A percentile compares a stretch with the other conserved stretches of the same genome.
Evolutionary conservation across 2,329 filamentous ascomycete genomes (phyloP).

Genomic region (Aspergillus pseudoglaucus): DNA sequence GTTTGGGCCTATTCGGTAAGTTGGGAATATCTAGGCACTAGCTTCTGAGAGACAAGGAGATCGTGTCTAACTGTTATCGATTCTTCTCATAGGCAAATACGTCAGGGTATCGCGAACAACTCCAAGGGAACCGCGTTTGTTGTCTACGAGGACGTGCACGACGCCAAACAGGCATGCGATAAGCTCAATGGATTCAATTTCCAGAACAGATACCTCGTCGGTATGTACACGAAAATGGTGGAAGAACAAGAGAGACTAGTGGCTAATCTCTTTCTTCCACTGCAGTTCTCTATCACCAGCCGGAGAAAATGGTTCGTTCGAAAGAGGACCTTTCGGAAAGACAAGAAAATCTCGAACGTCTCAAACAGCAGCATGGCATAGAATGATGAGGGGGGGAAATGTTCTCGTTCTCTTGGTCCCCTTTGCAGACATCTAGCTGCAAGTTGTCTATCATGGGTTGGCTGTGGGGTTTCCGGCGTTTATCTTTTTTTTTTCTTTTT

Average conservation of each 20-base stretch:
- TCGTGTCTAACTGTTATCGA: conserved; percentile 8
- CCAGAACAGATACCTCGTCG: conserved; percentile 97
- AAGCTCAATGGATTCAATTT: conserved; percentile 99
- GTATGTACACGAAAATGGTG: conserved; percentile 49
- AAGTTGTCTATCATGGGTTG: conserved; percentile 26
- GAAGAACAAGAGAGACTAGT: conserved; percentile 16
- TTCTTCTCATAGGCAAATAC: conserved; percentile 70
- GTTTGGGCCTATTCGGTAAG: conserved; percentile 89
- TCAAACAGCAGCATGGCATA: conserved; percentile 97
- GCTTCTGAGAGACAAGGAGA: conserved; percentile 1
- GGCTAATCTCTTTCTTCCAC: conserved; percentile 4
- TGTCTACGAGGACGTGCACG: conserved; percentile 98
- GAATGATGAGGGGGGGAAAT: conserved; percentile 59
- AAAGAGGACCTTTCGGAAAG: conserved; percentile 91
- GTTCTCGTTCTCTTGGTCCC: conserved; percentile 26
- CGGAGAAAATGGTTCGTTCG: conserved; percentile 73
- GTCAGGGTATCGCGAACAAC: conserved; percentile 92
- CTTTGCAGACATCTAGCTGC: conserved; percentile 29
- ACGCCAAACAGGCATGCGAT: conserved; percentile 98
- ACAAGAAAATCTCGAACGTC: conserved; percentile 94
- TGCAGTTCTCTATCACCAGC: conserved; percentile 65
- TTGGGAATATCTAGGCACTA: conserved; percentile 11
- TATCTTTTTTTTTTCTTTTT: conserved; percentile 4
- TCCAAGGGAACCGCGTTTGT: conserved; percentile 99
- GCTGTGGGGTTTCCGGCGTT: conserved; percentile 38